Percentiles rank a stretch among this genome's conserved stretches.
phyloP scores from a whole-genome alignment of 2,329 filamentous ascomycete species.

The Pseudogymnoascus sp. region DNA sequence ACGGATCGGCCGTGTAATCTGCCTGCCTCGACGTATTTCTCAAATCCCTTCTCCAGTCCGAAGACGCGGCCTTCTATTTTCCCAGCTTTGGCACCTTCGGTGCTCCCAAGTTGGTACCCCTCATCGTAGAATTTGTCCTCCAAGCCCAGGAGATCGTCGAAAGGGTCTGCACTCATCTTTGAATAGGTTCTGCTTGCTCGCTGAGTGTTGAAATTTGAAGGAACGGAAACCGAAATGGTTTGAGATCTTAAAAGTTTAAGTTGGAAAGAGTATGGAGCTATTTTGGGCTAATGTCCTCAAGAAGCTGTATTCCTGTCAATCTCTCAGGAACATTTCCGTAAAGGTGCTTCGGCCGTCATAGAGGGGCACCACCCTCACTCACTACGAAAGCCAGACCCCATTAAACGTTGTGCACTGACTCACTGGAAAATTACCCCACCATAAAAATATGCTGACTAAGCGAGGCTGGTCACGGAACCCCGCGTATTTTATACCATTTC shows the following conservation, averaged over 20 bases:
- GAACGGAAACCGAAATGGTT: background rate
- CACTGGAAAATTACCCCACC: constrained; percentile 7
- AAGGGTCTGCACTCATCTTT: constrained; percentile 23
- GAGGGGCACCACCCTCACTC: background rate
- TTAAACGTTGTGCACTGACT: background rate
- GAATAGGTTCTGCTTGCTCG: background rate
- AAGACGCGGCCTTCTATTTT: constrained; percentile 83
- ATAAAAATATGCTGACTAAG: background rate
- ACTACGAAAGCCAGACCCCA: background rate
- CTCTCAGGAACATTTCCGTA: background rate
- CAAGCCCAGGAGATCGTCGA: constrained; percentile 44
- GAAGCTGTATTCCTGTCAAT: background rate
- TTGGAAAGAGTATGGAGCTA: background rate
- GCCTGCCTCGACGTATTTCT: constrained; percentile 81
- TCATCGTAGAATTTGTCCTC: constrained; percentile 70
- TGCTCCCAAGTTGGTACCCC: constrained; percentile 67
- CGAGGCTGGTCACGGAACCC: background rate
- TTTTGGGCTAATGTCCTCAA: background rate
- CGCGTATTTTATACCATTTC: constrained; percentile 2
- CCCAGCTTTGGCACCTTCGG: constrained; percentile 70
- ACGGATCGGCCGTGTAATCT: constrained; percentile 67
- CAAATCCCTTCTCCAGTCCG: constrained; percentile 85
- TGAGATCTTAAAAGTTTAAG: background rate
- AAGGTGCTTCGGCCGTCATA: background rate
- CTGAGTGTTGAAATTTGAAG: background rate